Conservation (phyloP, 352 stramenopile species). For the Globisporangium heterothallicum region DNA sequence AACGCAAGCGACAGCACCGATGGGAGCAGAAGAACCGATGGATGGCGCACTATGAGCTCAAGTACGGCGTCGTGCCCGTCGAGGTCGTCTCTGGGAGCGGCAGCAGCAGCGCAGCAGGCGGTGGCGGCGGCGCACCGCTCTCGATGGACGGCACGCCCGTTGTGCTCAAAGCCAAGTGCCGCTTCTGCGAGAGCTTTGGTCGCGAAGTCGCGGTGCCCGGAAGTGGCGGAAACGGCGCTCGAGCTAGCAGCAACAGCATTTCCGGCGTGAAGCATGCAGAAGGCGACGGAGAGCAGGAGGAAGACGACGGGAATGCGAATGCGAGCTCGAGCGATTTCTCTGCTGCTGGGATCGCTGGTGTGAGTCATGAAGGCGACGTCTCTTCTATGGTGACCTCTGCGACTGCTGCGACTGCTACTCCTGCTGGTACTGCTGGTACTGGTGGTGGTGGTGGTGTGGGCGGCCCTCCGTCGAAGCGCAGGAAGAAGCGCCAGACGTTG, state of each 20-base stretch:
- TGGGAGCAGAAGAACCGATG: conserved; percentile 64
- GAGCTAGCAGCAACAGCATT: not conserved
- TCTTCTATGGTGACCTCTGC: not conserved
- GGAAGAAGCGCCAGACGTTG: conserved; percentile 56
- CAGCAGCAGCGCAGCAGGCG: conserved; percentile 6
- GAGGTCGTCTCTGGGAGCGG: conserved; percentile 22
- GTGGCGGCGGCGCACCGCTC: conserved; percentile 3
- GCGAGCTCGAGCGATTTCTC: conserved; percentile 14
- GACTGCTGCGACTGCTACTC: not conserved
- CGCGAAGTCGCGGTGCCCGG: conserved; percentile 31
- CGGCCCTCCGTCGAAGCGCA: conserved; percentile 25
- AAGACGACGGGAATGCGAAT: conserved; percentile 2
- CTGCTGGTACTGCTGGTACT: not conserved
- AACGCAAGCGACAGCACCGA: conserved; percentile 51
- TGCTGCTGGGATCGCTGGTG: not conserved
- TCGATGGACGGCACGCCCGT: conserved; percentile 16
- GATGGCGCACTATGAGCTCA: conserved; percentile 57
- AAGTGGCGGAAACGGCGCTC: too few relatives aligned
- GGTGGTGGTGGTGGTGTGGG: not conserved
- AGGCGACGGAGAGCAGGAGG: not conserved
- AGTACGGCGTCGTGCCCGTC: conserved; percentile 49
- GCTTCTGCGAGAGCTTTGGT: conserved; percentile 54
- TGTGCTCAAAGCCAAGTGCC: conserved; percentile 48
- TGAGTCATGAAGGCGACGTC: not conserved
- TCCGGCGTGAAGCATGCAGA: not conserved